phyloP scores from a whole-genome alignment of 208 protist species.

The Crithidia acanthocephali region DNA sequence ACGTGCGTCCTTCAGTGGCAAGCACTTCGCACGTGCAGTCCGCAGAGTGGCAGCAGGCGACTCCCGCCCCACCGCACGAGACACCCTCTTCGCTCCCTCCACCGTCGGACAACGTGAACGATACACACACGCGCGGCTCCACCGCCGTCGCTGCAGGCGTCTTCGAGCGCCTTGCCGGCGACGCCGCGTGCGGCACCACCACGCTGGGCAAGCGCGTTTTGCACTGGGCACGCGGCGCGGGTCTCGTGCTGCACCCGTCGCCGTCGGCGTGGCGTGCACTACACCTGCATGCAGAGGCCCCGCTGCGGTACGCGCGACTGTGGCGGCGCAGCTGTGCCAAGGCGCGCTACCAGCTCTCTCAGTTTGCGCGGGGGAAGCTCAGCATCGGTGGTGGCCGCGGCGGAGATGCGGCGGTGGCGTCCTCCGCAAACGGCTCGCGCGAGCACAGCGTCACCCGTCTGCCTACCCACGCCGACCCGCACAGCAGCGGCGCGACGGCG shows the following conservation, averaged over 20 bases:
- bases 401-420: no score
- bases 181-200: slow-evolving; percentile 9
- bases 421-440: neutral
- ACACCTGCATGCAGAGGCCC: neutral
- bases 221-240: slow-evolving; percentile 35
- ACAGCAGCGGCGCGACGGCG: neutral
- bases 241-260: slow-evolving; percentile 16
- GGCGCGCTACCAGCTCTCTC: slow-evolving; percentile 4
- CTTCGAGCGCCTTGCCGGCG: slow-evolving; percentile 18
- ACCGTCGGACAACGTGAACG: neutral
- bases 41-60: neutral
- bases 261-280: neutral
- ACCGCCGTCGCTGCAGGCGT: neutral
- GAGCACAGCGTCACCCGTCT: neutral
- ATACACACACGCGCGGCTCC: neutral
- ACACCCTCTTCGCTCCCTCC: neutral
- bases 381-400: neutral
- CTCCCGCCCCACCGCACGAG: neutral
- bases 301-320: slow-evolving; percentile 22
- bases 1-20: neutral
- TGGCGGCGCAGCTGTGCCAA: slow-evolving; percentile 28
- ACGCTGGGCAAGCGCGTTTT: slow-evolving; percentile 29
- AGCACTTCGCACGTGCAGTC: neutral
- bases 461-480: slow-evolving; percentile 6
- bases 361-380: slow-evolving; percentile 6